Evolutionary conservation across 805 yeast genomes (phyloP).

Genomic region (Saturnispora bothae): DNA sequence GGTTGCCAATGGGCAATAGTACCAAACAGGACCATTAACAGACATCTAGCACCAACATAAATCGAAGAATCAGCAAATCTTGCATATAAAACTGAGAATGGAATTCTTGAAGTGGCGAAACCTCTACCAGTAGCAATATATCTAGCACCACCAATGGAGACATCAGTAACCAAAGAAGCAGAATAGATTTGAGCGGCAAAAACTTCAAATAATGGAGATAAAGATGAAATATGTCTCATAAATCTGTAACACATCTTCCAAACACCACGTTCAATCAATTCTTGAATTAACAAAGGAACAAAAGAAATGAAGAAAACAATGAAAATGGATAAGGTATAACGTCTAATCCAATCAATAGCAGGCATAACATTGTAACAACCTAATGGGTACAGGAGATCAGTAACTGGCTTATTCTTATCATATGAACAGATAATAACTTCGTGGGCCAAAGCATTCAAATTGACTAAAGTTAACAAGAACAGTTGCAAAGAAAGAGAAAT

Average conservation of each 20-base stretch:
- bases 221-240: constrained; percentile 53
- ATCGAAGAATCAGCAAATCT: constrained; percentile 61
- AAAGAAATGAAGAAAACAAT: constrained; percentile 75
- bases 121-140: constrained; percentile 83
- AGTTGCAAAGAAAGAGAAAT: constrained; percentile 66
- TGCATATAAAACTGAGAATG: constrained; percentile 54
- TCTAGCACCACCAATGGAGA: constrained; percentile 79
- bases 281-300: constrained; percentile 70
- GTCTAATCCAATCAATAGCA: constrained; percentile 70
- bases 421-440: constrained; percentile 62
- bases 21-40: constrained; percentile 43
- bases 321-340: constrained; percentile 72
- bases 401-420: constrained; percentile 52
- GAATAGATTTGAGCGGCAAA: constrained; percentile 75
- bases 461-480: constrained; percentile 59
- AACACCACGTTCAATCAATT: constrained; percentile 70
- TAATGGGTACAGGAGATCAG: constrained; percentile 53
- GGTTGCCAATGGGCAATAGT: constrained; percentile 54
- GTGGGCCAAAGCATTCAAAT: constrained; percentile 63
- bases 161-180: constrained; percentile 57
- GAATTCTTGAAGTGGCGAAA: constrained; percentile 64
- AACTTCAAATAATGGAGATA: constrained; percentile 76
- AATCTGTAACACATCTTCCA: constrained; percentile 68
- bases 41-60: constrained; percentile 48
- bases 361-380: constrained; percentile 72